phyloP scores from a whole-genome alignment of 169 alveolate genomes.

The Amoebophrya sp. region DNA sequence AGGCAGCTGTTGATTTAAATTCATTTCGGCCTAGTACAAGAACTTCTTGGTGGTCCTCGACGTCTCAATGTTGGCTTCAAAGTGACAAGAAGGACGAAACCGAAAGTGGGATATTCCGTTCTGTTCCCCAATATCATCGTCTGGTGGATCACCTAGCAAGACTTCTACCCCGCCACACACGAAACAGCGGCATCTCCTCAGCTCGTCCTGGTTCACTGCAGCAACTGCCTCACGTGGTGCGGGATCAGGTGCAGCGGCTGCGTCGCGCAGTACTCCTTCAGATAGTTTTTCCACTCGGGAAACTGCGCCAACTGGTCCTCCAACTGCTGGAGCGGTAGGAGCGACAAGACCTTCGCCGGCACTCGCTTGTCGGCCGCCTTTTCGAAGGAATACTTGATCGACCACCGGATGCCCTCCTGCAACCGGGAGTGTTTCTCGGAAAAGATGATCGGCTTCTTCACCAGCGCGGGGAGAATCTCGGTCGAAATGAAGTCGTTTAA shows the following conservation, averaged over 20 bases:
- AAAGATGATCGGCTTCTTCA: not conserved
- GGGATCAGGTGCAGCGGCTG: slow-evolving; percentile 17
- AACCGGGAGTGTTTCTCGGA: not conserved
- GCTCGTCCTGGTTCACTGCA: too few relatives aligned
- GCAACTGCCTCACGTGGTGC: not conserved
- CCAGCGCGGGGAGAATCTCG: not conserved
- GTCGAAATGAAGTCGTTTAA: not conserved
- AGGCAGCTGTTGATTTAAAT: too few relatives aligned
- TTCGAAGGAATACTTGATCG: not conserved
- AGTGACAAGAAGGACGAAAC: too few relatives aligned
- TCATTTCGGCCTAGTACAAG: too few relatives aligned
- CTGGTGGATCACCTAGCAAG: too few relatives aligned
- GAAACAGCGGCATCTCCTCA: too few relatives aligned
- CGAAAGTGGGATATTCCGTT: too few relatives aligned
- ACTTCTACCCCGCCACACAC: too few relatives aligned
- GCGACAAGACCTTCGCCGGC: not conserved
- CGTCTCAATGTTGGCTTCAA: too few relatives aligned
- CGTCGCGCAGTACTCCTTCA: not conserved
- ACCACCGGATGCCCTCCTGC: not conserved
- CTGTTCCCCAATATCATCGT: too few relatives aligned
- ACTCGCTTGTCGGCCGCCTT: not conserved
- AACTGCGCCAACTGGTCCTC: not conserved
- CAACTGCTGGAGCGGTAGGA: not conserved
- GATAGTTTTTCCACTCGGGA: not conserved
- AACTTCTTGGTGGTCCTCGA: too few relatives aligned